These are phyloP conservation scores for Obelidium mucronatum DNA, from an alignment of 192 early-diverging fungal genomes.

Conservation along the genomic window DNA sequence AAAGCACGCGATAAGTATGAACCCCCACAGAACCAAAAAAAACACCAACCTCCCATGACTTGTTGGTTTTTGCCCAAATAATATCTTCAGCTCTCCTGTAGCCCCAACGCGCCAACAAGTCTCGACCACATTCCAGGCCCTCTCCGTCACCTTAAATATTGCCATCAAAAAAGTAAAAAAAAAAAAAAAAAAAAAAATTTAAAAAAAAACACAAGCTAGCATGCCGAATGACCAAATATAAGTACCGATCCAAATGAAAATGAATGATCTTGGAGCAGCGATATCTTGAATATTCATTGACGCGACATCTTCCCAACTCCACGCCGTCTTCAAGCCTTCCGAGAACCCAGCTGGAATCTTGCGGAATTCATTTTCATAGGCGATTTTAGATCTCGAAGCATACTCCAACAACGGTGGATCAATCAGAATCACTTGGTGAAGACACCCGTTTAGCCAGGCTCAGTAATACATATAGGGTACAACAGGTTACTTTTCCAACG, in stretches of 20 bases:
- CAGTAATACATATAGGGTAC: no score
- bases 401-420: conserved; percentile 68
- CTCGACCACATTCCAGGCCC: conserved; percentile 63
- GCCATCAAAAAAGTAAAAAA: not conserved
- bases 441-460: not conserved
- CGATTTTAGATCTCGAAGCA: conserved; percentile 6
- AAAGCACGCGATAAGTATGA: not conserved
- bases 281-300: conserved; percentile 60
- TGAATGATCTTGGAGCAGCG: conserved; percentile 66
- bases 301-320: conserved; percentile 62
- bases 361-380: not conserved
- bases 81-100: conserved; percentile 73
- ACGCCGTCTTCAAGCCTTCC: conserved; percentile 31
- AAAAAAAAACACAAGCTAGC: no score
- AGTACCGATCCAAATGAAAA: conserved; percentile 67
- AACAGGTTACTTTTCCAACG: not conserved
- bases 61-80: conserved; percentile 72
- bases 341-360: not conserved
- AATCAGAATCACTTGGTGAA: conserved; percentile 59
- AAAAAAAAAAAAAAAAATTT: not conserved
- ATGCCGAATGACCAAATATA: no score
- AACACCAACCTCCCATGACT: conserved; percentile 43
- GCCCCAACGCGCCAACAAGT: conserved; percentile 68
- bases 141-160: conserved; percentile 40
- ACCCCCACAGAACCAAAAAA: not conserved